Percentiles rank a stretch among this genome's conserved stretches.
Evolutionary conservation across 306 rosid genomes (phyloP).

Genomic region (Lotus japonicus): DNA sequence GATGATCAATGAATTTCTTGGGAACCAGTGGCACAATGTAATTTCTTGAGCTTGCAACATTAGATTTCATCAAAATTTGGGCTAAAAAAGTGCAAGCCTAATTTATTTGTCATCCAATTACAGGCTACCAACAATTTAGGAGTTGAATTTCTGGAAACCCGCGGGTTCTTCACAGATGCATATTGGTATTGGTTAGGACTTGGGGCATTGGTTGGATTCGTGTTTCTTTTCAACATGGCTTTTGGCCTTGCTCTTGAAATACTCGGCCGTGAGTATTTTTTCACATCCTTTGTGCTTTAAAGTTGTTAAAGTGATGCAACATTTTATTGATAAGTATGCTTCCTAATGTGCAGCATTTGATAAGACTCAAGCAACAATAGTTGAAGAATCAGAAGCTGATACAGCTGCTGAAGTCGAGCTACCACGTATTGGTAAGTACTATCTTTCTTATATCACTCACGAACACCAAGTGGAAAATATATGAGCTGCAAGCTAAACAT

Average conservation of each 20-base stretch:
- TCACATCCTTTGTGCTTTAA: neutral
- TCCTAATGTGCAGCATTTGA: conserved; percentile 40
- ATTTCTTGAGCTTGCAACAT: conserved; percentile 15
- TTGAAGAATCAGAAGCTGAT: conserved; percentile 25
- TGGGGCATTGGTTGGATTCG: conserved; percentile 29
- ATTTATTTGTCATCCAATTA: neutral
- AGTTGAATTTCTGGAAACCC: neutral
- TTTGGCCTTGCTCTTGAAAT: conserved; percentile 23
- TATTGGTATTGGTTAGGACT: conserved; percentile 55
- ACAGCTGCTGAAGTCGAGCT: conserved; percentile 23
- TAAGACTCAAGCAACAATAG: conserved; percentile 28
- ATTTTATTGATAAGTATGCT: neutral
- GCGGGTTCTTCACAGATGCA: conserved; percentile 31
- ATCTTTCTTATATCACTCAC: neutral
- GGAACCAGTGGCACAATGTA: conserved; percentile 36
- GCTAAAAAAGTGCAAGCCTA: neutral
- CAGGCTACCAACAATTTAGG: conserved; percentile 4
- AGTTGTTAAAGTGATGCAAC: neutral
- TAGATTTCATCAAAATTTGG: neutral
- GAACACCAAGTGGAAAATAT: no score
- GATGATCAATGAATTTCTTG: conserved; percentile 44
- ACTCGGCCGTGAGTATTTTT: conserved; percentile 35
- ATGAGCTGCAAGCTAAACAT: neutral
- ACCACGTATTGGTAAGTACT: conserved; percentile 29
- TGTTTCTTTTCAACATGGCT: conserved; percentile 18